Evolutionary conservation across 2,329 filamentous ascomycete genomes (phyloP).

Genomic region (Phialocephala sp.): DNA sequence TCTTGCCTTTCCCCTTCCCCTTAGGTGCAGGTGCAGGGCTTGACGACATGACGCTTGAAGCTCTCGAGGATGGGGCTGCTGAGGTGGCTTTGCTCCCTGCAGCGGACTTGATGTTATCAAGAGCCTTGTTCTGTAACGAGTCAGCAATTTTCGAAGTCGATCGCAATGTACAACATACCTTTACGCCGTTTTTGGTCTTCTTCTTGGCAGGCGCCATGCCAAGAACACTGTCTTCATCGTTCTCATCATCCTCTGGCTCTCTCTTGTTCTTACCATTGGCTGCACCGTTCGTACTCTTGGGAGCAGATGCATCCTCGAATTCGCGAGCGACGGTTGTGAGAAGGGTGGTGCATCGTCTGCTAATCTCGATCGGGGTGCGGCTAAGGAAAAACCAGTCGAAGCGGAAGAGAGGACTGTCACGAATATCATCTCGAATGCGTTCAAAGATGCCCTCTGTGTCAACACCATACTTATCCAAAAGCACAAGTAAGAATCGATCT

Average conservation of each 20-base stretch:
- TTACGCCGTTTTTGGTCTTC: conserved; percentile 80
- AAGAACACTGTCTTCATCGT: conserved; percentile 81
- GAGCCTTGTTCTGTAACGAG: conserved; percentile 78
- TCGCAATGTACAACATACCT: conserved; percentile 49
- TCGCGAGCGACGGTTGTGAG: conserved; percentile 94
- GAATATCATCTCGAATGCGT: conserved; percentile 94
- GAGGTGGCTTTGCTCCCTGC: conserved; percentile 76
- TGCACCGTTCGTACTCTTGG: conserved; percentile 55
- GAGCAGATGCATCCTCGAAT: conserved; percentile 72
- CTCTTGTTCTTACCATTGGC: conserved; percentile 75
- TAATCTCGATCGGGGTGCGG: conserved; percentile 89
- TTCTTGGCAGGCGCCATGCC: conserved; percentile 90
- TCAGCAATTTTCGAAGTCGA: conserved; percentile 28
- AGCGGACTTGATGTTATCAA: conserved; percentile 82
- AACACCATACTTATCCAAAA: conserved; percentile 89
- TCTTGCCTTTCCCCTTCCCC: conserved; percentile 57
- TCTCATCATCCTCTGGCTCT: conserved; percentile 78
- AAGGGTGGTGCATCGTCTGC: conserved; percentile 89
- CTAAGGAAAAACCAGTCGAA: conserved; percentile 99
- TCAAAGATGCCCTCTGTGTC: conserved; percentile 92
- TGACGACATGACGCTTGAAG: conserved; percentile 85
- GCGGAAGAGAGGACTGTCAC: conserved; percentile 90
- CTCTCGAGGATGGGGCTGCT: conserved; percentile 74
- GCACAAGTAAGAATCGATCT: conserved; percentile 91
- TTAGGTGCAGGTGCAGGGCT: conserved; percentile 53